Conservation (phyloP, 345 rosid genomes). For the Rhizophora mangle region DNA sequence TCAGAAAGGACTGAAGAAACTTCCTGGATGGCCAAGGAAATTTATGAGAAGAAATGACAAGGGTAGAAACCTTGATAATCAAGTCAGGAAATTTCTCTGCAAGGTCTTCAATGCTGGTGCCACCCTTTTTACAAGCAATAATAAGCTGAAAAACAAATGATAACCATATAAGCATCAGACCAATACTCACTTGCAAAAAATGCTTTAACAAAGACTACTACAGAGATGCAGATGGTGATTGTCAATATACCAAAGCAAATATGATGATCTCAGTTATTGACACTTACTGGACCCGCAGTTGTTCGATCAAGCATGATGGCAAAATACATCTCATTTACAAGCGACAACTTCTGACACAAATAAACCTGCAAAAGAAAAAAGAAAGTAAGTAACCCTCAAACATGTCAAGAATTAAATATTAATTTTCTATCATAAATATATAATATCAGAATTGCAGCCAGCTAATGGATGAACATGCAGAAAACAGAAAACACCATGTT, state of each 20-base stretch:
- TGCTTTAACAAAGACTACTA: constrained; percentile 3
- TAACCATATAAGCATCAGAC: background rate
- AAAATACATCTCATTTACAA: constrained; percentile 97
- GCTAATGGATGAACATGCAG: background rate
- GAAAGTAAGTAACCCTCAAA: background rate
- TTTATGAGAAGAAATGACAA: constrained; percentile 1
- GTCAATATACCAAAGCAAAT: background rate
- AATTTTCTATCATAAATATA: background rate
- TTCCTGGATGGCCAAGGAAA: constrained; percentile 14
- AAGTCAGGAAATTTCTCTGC: constrained; percentile 97
- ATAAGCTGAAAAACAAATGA: constrained; percentile 59
- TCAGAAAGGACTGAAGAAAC: constrained; percentile 6
- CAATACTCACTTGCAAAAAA: background rate
- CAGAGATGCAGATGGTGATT: background rate
- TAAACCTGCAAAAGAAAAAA: constrained; percentile 62
- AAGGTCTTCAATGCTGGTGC: constrained; percentile 99
- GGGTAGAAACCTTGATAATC: constrained; percentile 69
- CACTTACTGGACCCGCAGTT: constrained; percentile 93
- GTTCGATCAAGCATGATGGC: constrained; percentile 92
- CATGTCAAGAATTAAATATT: background rate
- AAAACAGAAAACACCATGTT: background rate
- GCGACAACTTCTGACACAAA: constrained; percentile 85
- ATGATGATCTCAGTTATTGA: background rate
- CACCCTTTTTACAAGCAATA: constrained; percentile 93
- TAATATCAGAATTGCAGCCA: background rate